These are phyloP conservation scores for Wickerhamia fluorescens DNA, from an alignment of 805 yeast species.

Conservation along the genomic window DNA sequence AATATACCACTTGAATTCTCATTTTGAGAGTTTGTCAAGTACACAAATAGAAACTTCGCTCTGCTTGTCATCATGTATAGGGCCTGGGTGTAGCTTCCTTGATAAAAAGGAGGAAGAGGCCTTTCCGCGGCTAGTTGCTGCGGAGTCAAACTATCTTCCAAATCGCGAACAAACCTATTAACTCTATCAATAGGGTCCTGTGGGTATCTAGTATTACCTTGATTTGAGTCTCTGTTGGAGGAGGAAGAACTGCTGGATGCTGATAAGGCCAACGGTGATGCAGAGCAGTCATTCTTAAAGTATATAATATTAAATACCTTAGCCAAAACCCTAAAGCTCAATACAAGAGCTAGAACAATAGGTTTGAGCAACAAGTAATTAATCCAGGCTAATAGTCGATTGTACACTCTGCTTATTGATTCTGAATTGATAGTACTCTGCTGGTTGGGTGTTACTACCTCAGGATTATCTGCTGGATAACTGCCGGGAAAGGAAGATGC, in stretches of 20 bases:
- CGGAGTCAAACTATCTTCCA: constrained; percentile 40
- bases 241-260: background rate
- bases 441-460: no score
- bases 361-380: constrained; percentile 18
- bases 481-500: no score
- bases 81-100: constrained; percentile 78
- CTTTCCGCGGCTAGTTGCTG: constrained; percentile 9
- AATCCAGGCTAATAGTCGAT: constrained; percentile 5
- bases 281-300: constrained; percentile 13
- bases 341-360: constrained; percentile 14
- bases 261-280: background rate
- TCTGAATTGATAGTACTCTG: constrained; percentile 14
- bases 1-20: constrained; percentile 53
- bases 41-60: constrained; percentile 65
- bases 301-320: constrained; percentile 17
- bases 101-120: constrained; percentile 42
- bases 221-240: background rate
- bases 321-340: constrained; percentile 17
- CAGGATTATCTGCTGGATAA: no score
- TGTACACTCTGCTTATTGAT: constrained; percentile 4
- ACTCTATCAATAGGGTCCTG: constrained; percentile 50
- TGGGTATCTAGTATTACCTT: background rate
- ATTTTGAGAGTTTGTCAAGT: constrained; percentile 66
- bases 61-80: constrained; percentile 61
- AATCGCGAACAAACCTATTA: constrained; percentile 40